Evolutionary conservation across 1,139 yeast species (phyloP).

Genomic region (Protomyces inundatus): DNA sequence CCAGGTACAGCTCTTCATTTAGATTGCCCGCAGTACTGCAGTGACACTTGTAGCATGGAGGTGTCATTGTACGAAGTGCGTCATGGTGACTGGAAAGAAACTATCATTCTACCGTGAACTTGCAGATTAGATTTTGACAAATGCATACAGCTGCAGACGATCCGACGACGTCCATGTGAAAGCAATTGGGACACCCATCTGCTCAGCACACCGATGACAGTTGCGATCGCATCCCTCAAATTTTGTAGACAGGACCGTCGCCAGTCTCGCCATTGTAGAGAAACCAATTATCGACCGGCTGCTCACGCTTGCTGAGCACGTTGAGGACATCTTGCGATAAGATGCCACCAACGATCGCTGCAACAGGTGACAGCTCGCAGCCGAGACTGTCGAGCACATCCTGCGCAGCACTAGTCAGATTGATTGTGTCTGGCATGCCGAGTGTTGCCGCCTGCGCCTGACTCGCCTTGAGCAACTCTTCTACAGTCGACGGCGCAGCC

Average conservation of each 20-base stretch:
- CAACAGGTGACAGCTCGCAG: constrained; percentile 63
- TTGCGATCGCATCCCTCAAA: not conserved
- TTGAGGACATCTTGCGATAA: constrained; percentile 89
- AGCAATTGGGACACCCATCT: too few species aligned
- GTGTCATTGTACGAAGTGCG: too few species aligned
- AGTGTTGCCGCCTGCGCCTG: constrained; percentile 35
- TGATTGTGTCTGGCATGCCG: constrained; percentile 43
- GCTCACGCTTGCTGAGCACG: constrained; percentile 65
- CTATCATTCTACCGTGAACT: too few species aligned
- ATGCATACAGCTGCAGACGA: too few species aligned
- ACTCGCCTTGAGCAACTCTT: not conserved
- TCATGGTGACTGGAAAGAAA: too few species aligned
- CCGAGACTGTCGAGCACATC: constrained; percentile 7
- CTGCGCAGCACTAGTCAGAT: constrained; percentile 34
- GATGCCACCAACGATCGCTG: constrained; percentile 86
- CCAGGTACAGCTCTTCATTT: too few species aligned
- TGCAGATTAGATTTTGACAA: too few species aligned
- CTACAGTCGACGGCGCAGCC: not conserved
- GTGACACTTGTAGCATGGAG: too few species aligned
- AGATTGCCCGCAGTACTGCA: too few species aligned
- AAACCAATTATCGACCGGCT: constrained; percentile 76
- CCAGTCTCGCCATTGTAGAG: constrained; percentile 60
- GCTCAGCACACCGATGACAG: not conserved
- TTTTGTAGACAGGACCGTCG: constrained; percentile 24
- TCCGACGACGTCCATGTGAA: too few species aligned